phyloP scores from a whole-genome alignment of 1,139 yeast species.

The Kodamaea plutei region DNA sequence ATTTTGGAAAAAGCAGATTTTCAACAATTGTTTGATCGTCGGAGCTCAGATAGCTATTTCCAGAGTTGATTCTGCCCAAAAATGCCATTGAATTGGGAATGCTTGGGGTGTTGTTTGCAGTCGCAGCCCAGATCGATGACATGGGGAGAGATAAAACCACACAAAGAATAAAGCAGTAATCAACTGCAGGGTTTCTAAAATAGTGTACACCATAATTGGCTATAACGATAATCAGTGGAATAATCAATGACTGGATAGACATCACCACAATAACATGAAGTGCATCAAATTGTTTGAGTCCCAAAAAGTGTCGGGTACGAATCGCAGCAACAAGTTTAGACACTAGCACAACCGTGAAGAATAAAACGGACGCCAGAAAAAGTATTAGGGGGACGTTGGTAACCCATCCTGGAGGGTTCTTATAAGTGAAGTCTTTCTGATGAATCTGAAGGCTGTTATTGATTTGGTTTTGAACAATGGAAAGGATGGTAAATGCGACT shows the following conservation, averaged over 20 bases:
- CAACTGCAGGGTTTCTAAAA: constrained; percentile 14
- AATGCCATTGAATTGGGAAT: constrained; percentile 22
- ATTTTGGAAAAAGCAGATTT: constrained; percentile 1
- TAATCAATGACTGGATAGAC: constrained; percentile 75
- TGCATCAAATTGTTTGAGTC: constrained; percentile 76
- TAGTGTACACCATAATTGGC: constrained; percentile 34
- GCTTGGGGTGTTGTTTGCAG: constrained; percentile 44
- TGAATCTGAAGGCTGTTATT: not conserved
- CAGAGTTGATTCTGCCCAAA: constrained; percentile 13
- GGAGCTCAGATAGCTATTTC: not conserved
- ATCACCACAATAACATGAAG: constrained; percentile 76
- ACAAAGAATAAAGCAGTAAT: constrained; percentile 24
- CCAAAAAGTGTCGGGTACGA: constrained; percentile 66
- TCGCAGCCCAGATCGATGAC: constrained; percentile 82
- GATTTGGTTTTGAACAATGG: constrained; percentile 12
- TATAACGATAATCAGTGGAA: constrained; percentile 70
- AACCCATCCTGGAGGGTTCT: constrained; percentile 20
- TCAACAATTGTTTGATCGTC: not conserved
- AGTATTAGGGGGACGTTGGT: constrained; percentile 54
- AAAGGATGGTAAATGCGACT: constrained; percentile 50
- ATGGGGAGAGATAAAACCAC: constrained; percentile 69
- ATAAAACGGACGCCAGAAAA: constrained; percentile 63
- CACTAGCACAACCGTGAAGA: constrained; percentile 57
- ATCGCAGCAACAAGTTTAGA: constrained; percentile 65
- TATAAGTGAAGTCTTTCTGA: not conserved